Base-by-base conservation (phyloP, 2,329 filamentous ascomycete genomes). In the Cladophialophora exuberans region DNA sequence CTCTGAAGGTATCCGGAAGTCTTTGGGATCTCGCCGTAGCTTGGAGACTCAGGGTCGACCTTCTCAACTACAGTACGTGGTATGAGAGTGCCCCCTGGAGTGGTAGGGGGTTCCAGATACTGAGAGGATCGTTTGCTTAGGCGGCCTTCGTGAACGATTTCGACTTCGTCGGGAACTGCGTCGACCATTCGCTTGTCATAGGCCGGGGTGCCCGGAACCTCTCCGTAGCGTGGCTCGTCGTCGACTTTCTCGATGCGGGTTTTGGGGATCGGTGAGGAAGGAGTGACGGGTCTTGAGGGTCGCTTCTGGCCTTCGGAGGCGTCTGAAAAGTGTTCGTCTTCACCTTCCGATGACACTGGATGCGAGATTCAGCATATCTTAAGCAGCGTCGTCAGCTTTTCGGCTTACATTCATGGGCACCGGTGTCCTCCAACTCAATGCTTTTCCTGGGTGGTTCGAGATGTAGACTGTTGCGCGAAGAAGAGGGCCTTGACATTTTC, bases 261-360 rank as follows among this genome's bases (percentile, higher is more conserved):
- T 47, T 78, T 76, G 22, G 83, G 83, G 52, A 85, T 78, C 48
- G 81, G 79, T 7, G 81, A 83, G 42, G 71, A 70, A 59, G 65
- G 68, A 60, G 68, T 70, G 58, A 63, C 61, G 54, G 68, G 65
- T 65, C 61, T 65, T 64, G 69, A 68, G 59, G 31, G 56, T 31
- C 59, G 62, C 26, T 63, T 58, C 41, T 71, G 70, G 63, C 82
- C 83, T 73, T 86, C 84, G 38, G 78, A 82, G 53, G 84, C 84
- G 66, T 86, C 84, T 42, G 83, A 85, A 69, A 86, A 87, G 70
- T 86, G 81, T 59, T 86, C 84, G 57, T 86, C 84, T 44, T 83
- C 76, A 46, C 78, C 80, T 54, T 79, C 79, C 35, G 78, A 80
- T 42, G 69, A 75, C 67, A 73, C 70, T 67, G 28, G 36, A 11